phyloP scores from a whole-genome alignment of 1,139 yeast genomes.

The Pichia sp. region DNA sequence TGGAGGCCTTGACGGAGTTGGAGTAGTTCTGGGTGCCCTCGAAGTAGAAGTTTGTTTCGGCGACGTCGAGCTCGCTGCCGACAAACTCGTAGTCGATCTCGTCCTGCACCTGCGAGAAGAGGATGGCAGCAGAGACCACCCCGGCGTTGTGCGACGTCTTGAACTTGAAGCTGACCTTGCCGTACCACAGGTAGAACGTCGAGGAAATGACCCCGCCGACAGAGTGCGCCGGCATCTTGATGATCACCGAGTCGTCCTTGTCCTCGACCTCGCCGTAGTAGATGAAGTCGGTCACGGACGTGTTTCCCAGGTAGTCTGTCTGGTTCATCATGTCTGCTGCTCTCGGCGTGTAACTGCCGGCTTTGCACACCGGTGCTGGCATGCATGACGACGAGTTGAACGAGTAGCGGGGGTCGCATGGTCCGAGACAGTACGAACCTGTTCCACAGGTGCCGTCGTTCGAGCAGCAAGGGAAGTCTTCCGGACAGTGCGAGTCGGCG shows the following conservation, averaged over 20 bases:
- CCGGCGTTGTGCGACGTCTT: constrained; percentile 75
- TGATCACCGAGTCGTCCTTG: constrained; percentile 47
- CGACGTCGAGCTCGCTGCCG: constrained; percentile 62
- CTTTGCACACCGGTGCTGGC: constrained; percentile 44
- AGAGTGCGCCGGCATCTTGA: constrained; percentile 78
- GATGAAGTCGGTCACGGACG: constrained; percentile 63
- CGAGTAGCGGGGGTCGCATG: constrained; percentile 70
- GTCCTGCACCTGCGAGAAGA: constrained; percentile 75
- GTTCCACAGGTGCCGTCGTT: constrained; percentile 83
- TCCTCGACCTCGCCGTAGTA: constrained; percentile 64
- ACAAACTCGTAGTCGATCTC: constrained; percentile 87
- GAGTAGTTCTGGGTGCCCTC: constrained; percentile 69
- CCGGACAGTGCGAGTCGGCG: constrained; percentile 56
- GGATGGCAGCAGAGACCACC: constrained; percentile 80
- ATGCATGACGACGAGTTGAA: constrained; percentile 60
- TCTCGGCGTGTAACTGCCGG: constrained; percentile 35
- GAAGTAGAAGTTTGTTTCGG: constrained; percentile 75
- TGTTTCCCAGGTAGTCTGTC: constrained; percentile 64
- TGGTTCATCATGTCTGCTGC: constrained; percentile 33
- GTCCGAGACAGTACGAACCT: constrained; percentile 76
- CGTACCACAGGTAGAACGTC: constrained; percentile 81
- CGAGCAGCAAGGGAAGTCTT: constrained; percentile 72
- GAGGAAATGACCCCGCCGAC: constrained; percentile 81
- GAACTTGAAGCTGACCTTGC: constrained; percentile 63
- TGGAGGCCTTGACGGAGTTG: constrained; percentile 46